Evolutionary conservation across 768 basidiomycete genomes (phyloP), one percentile per base, ranked within the genome.

Genomic region (Asterophora lycoperdoides): DNA sequence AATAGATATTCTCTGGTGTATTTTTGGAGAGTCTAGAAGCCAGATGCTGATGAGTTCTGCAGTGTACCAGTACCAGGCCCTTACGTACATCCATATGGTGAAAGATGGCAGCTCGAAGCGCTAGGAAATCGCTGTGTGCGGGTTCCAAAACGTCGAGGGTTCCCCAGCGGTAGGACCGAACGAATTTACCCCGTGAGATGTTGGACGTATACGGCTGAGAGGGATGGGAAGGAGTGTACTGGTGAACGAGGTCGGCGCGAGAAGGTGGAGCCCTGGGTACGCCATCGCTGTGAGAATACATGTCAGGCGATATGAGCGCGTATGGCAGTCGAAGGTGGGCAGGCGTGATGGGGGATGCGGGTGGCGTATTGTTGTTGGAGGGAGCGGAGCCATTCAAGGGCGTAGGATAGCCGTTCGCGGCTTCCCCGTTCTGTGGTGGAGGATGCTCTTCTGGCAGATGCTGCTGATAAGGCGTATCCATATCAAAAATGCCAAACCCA

Each of bases 401-500:
- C 48, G 56, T 59, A 39, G 64, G 64, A 61, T 81, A 82, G 36
- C 76, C 75, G 59, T 83, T 83, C 34, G 72, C 60, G 32, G 72
- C 57, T 63, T 82, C 80, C 51, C 75, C 73, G 59, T 77, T 76
- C 59, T 72, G 69, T 49, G 70, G 64, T 53, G 69, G 63, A 48
- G 73, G 69, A 53, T 69, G 63, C 56, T 76, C 73, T 52, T 77
- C 75, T 55, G 64, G 71, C 54, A 60, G 54, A 64, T 70, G 72
- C 52, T 69, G 71, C 53, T 73, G 70, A 63, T 77, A 73, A 56
- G 72, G 77, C 55, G 67, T 70, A 66, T 86, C 86, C 64, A 80
- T 73, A 74, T 91, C 89, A 69, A 93, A 92, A 56, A 93, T 89
- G 59, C 89, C 89, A 67, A 91, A 91, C 51, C 87, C 89, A 63